Conservation (phyloP, 1,139 yeast species). For the Insectozyma bohioensis region DNA sequence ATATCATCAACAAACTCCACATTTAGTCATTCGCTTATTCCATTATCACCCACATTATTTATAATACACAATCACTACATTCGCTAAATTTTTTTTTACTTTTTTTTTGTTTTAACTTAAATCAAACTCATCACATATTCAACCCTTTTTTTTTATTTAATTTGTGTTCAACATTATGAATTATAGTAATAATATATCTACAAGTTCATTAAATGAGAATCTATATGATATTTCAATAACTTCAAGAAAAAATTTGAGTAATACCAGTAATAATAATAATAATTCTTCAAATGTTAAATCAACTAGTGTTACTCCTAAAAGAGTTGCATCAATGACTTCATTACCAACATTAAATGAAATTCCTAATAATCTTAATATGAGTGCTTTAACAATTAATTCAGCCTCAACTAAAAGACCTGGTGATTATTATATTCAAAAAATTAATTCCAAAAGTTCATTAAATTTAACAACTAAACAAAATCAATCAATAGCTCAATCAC, state of each 20-base stretch:
- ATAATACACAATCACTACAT: too few relatives aligned
- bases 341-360: slow-evolving; percentile 23
- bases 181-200: slow-evolving; percentile 3
- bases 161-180: too few relatives aligned
- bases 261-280: slow-evolving; percentile 6
- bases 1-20: too few relatives aligned
- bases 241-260: slow-evolving; percentile 6
- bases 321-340: slow-evolving; percentile 29
- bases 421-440: slow-evolving; percentile 40
- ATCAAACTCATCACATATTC: too few relatives aligned
- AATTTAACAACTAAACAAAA: slow-evolving; percentile 5
- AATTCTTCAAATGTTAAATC: slow-evolving; percentile 11
- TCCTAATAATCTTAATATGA: not conserved
- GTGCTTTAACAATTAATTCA: not conserved
- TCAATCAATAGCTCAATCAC: slow-evolving; percentile 1
- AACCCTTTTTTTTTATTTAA: too few relatives aligned
- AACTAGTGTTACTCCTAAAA: slow-evolving; percentile 20
- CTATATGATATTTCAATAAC: slow-evolving; percentile 30
- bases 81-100: too few relatives aligned
- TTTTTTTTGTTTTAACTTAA: too few relatives aligned
- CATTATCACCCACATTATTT: too few relatives aligned
- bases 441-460: slow-evolving; percentile 16
- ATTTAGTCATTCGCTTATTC: too few relatives aligned
- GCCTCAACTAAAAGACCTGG: slow-evolving; percentile 35
- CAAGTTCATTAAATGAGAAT: slow-evolving; percentile 18